Evolutionary conservation across 805 yeast genomes (phyloP), one percentile per base, ranked within the genome.

Genomic region (Myxozyma vanderwaltii): DNA sequence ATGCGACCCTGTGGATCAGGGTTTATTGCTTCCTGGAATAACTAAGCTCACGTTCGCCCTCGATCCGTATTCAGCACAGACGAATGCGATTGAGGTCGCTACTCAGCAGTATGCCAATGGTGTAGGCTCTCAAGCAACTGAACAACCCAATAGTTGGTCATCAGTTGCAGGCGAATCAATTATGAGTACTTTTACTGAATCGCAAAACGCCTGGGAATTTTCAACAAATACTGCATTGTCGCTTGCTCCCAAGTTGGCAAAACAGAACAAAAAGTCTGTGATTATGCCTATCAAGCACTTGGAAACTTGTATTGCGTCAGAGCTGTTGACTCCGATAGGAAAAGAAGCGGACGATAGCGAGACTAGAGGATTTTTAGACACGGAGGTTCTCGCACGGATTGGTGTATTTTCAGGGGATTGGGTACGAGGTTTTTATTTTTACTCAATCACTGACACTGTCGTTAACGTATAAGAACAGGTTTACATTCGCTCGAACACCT

Each of bases 1-100:
- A 36, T 82, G 90, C 69, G 95, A 88, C 65, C 96, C 96, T 0
- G 78, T 82, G 1, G 82, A 80, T 43, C 95, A 88, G 69, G 96
- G 96, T 0, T 64, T 70, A 5, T 67, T 86, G 0, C 70, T 74
- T 21, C 56, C 63, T 1, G 70, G 72, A 1, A 35, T 49, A 1
- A 84, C 92, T 0, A 75, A 75, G n/a, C 72, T 89, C 1, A 79
- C 84, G 1, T 72, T 88, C 31, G 80, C 85, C 17, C 80, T 78
- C 59, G 66, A 62, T 39, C 49, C 41, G 7, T 41, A 36, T 24
- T 56, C 55, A 13, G 49, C 65, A 10, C 68, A 71, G 63, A n/a
- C 23, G n/a, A 35, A 47, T 21, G 24, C 24, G 5, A 3, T 27
- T 12, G 27, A 31, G 4, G 7, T 19, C 3, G 54, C 26, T n/a